Evolutionary conservation across 73 alveolate genomes (phyloP), one percentile per base, ranked within the genome.

Genomic region (Paramecium tetraurelia): DNA sequence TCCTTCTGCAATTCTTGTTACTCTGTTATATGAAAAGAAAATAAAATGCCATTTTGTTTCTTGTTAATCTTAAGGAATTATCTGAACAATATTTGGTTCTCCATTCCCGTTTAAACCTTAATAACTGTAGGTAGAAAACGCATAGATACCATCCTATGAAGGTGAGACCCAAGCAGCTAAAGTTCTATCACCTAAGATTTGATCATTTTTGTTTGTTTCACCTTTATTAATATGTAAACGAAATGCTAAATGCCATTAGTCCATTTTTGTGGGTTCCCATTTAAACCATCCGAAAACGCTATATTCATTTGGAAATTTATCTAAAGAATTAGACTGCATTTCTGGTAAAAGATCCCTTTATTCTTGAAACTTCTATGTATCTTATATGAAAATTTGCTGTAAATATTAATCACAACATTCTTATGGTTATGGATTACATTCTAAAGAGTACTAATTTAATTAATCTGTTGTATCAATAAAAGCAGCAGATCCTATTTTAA

Each of bases 171-270:
- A 76, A 36, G 46, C 89, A 11, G 89, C 89, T 36, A 76, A 40
- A 43, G 89, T 77, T 77, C 89, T 77, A 77, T 77, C 89, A 16
- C 89, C 89, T 16, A 77, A 77, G 7, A 14, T 43, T 77, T 77
- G 10, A 43, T 20, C 75, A 46, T 77, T 77, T 59, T 77, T 18
- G 20, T 77, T 77, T 5, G n/a, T 59, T 20, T 8, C 18, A 5
- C n/a, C 89, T 77, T 77, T 77, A 77, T 77, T 77, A 77, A 77
- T 77, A 40, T 77, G 89, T n/a, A 77, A 77, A 36, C 89, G 44
- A 24, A 77, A 77, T 77, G 89, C 89, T 18, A 77, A 77, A 43
- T 77, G 89, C 89, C 89, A 77, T 12, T 9, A 18, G 4, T 77
- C 89, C 89, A 77, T 77, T 9, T 0, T 38, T n/a, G 24, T 46